Base-by-base conservation (phyloP, 2,329 filamentous ascomycete species). In the Saccharata proteae region DNA sequence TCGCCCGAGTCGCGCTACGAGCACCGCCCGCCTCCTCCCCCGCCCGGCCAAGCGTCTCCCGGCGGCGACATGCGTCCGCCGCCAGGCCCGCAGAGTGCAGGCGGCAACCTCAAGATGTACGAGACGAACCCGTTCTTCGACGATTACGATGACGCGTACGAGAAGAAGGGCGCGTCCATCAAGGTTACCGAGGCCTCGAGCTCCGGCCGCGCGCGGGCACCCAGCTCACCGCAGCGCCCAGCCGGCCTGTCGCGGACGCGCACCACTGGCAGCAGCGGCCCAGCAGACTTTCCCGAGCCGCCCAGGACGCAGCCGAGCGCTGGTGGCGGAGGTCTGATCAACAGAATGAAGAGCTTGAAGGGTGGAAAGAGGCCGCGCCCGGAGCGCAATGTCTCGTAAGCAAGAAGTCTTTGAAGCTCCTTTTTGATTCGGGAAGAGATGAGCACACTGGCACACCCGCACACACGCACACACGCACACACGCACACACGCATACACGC, bases 121-220 rank as follows among this genome's bases (percentile, higher is more conserved):
- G 62, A 65, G 42, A 62, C 62, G 37, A 92, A 88, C 52, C 83
- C 84, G 0, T 93, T 92, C 62, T 86, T 85, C 53, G 69, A 74
- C 30, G 84, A 94, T 40, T 93, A 80, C 43, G 72, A 78, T 41
- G 62, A 67, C 29, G 73, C 71, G 9, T 77, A 75, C 46, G 72
- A 77, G 29, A 72, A 59, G 49, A 80, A 80, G 52, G 69, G 70
- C 13, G 64, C 67, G 18, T 62, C 63, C 32, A 73, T 79, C 45
- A 64, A 55, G 33, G 58, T 62, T 38, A 60, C 61, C 14, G 65
- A 71, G 16, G 14, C 40, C 7, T 44, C 44, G 13, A 40, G 35
- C 28, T 43, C 40, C 26, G 26, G 27, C 9, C 36, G 39, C 9
- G 30, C 25, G 6, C 39, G 27, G 27, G 43, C 45, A 11, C 44